These are phyloP conservation scores for Priceomyces medius DNA, from an alignment of 805 yeast species.

Conservation along the genomic window DNA sequence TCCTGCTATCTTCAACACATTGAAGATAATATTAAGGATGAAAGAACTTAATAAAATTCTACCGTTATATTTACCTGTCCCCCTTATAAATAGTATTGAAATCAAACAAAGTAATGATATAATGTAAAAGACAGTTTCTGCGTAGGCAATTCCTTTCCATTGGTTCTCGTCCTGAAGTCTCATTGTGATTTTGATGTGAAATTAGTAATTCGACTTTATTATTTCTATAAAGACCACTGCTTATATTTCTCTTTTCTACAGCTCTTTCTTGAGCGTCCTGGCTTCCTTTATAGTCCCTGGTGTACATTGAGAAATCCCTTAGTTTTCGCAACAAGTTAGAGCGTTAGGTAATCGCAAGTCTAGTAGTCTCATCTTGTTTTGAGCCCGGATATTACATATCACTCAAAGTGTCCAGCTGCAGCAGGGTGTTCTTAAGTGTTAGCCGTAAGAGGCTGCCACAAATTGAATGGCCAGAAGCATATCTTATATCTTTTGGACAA, in stretches of 20 bases:
- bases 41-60: slow-evolving; percentile 5
- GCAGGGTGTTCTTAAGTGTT: no score
- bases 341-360: no score
- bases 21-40: slow-evolving; percentile 7
- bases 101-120: neutral
- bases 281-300: no score
- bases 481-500: no score
- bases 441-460: no score
- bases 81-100: neutral
- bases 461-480: no score
- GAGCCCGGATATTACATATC: no score
- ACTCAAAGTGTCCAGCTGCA: no score
- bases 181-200: neutral
- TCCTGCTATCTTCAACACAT: slow-evolving; percentile 12
- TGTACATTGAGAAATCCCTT: no score
- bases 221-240: neutral
- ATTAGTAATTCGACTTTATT: neutral
- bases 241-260: neutral
- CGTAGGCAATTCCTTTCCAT: slow-evolving; percentile 1
- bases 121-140: neutral
- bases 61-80: neutral
- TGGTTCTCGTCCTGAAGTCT: neutral
- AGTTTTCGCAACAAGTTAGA: no score
- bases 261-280: no score
- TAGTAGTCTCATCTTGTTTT: no score